phyloP scores from a whole-genome alignment of 148 eudicot species.

The Spergularia bocconei region DNA sequence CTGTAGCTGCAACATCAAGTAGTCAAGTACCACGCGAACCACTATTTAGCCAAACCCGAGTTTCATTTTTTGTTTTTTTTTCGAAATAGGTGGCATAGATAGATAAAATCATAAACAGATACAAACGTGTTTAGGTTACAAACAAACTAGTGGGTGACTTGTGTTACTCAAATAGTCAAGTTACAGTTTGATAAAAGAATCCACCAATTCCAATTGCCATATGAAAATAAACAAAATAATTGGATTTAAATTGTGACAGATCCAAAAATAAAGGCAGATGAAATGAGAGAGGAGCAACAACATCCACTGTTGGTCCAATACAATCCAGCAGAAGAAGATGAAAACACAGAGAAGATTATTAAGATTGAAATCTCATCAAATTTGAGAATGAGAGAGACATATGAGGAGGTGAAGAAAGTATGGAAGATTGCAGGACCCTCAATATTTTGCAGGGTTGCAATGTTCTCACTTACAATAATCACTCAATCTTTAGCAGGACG shows the following conservation, averaged over 20 bases:
- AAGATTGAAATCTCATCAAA: background rate
- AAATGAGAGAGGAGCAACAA: slow-evolving; percentile 17
- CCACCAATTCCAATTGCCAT: too few species aligned
- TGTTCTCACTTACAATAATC: slow-evolving; percentile 33
- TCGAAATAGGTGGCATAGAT: too few species aligned
- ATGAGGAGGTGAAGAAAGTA: slow-evolving; percentile 30
- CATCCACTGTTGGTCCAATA: slow-evolving; percentile 13
- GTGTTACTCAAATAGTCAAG: too few species aligned
- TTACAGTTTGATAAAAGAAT: too few species aligned
- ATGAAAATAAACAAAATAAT: too few species aligned
- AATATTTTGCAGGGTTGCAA: slow-evolving; percentile 33
- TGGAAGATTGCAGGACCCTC: slow-evolving; percentile 44
- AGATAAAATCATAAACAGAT: too few species aligned
- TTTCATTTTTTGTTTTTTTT: too few species aligned
- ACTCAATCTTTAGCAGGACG: slow-evolving; percentile 42
- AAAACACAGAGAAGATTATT: background rate
- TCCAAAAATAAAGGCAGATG: background rate
- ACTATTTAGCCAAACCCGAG: too few species aligned
- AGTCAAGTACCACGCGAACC: too few species aligned
- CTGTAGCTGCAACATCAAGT: too few species aligned
- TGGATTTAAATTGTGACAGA: background rate
- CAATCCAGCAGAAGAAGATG: slow-evolving; percentile 1
- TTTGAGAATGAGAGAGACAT: slow-evolving; percentile 5
- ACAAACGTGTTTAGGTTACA: too few species aligned
- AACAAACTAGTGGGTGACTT: too few species aligned